Conservation (phyloP, 2,329 filamentous ascomycete genomes). For the Ascochyta rabiei region DNA sequence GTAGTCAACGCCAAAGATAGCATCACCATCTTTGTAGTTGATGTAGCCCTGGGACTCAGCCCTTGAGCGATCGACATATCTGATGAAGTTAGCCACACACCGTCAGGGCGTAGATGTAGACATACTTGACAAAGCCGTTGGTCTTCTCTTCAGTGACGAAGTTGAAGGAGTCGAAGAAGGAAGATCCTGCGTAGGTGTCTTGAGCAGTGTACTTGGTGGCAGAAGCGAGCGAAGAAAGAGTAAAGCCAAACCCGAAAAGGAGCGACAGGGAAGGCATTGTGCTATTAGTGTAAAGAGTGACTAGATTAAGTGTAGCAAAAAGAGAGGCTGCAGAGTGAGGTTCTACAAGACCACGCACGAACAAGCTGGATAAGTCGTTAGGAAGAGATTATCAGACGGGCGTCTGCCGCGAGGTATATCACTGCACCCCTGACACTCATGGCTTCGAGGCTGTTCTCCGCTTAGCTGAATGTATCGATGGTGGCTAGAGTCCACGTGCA, state of each 20-base stretch:
- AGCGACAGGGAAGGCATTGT: constrained; percentile 38
- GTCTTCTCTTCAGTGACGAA: constrained; percentile 34
- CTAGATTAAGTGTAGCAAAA: constrained; percentile 19
- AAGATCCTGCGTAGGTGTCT: constrained; percentile 23
- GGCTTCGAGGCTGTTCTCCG: constrained; percentile 8
- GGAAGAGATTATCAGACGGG: constrained; percentile 8
- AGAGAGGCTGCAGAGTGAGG: constrained; percentile 33
- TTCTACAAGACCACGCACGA: constrained; percentile 29
- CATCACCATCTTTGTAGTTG: constrained; percentile 16
- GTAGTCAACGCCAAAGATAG: constrained; percentile 53
- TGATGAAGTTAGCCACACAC: background rate
- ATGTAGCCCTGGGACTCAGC: constrained; percentile 11
- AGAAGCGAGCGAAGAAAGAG: constrained; percentile 30
- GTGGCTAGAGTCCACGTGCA: constrained; percentile 7
- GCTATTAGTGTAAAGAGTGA: constrained; percentile 31
- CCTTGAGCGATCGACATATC: constrained; percentile 9
- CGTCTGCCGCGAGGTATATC: constrained; percentile 17
- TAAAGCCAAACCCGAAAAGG: constrained; percentile 31
- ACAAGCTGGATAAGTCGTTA: constrained; percentile 33
- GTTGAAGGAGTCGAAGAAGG: constrained; percentile 37
- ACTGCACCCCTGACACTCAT: constrained; percentile 4
- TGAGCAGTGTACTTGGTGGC: constrained; percentile 26
- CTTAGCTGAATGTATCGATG: constrained; percentile 1
- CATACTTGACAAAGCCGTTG: constrained; percentile 37
- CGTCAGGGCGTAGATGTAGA: constrained; percentile 2